Base-by-base conservation (phyloP, 495 filamentous ascomycete genomes). In the Lindgomyces ingoldianus region DNA sequence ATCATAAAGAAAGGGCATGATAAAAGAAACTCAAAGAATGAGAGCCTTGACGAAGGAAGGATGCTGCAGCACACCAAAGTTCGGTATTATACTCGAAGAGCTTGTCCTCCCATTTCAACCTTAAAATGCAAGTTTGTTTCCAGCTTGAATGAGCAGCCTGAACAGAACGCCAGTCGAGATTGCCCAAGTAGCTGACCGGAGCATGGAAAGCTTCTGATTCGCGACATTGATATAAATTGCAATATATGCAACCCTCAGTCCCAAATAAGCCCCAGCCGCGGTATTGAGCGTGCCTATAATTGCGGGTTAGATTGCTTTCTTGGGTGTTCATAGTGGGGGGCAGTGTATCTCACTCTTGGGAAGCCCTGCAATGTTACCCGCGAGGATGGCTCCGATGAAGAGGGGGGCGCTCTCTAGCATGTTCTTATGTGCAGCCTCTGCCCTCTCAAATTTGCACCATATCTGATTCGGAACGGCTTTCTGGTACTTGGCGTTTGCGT, bases 311-410 rank as follows among this genome's bases (percentile, higher is more conserved):
- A 41, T 48, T n/a, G n/a, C n/a, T n/a, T n/a, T n/a, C n/a, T n/a
- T n/a, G n/a, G n/a, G n/a, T n/a, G n/a, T n/a, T n/a, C n/a, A n/a
- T n/a, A n/a, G n/a, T n/a, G n/a, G n/a, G n/a, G n/a, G 21, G 25
- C 10, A 25, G 24, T 1, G 26, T 9, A 3, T 44, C 67, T 57
- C 62, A 62, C 67, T 22, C 6, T 50, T 24, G 25, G 22, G 8
- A 1, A 70, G 53, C 8, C 51, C 29, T 4, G 53, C 62, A 62
- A 70, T 50, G 48, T 62, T 70, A 11, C 57, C 67, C 16, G 59
- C n/a, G n/a, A 66, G 3, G 16, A 70, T 47, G 8, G 67, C 67
- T 1, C 67, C 62, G 22, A 70, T 59, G 47, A 65, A 70, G 3
- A 62, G 47, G 0, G 62, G 57, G 39, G 46, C 58, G 48, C 63